Base-by-base conservation (phyloP, 495 filamentous ascomycete genomes). In the Neurospora discreta region DNA sequence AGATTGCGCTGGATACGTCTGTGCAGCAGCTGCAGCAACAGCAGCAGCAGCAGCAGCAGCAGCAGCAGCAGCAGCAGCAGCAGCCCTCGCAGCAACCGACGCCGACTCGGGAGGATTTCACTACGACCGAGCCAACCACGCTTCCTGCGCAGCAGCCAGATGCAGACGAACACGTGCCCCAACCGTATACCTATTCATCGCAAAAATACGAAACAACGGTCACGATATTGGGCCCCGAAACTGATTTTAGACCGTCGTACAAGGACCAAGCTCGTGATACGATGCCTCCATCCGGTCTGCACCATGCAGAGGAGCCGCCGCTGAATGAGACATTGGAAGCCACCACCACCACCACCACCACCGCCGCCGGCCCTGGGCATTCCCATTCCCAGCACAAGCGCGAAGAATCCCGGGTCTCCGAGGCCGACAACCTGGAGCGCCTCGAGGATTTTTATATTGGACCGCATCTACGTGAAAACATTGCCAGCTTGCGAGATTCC, bases 161-260 rank as follows among this genome's bases (percentile, higher is more conserved):
- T 18, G 75, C 73, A 44, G 79, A 80, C 26, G 80, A 79, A 70
- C 84, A 84, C 67, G 80, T 81, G 68, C 79, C 77, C 44, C 78
- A 76, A 68, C 82, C 83, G 40, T 81, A 75, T 69, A 75, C 74
- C 11, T 78, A 76, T 68, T 72, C 78, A 16, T 77, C 82, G 26
- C 73, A 77, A 18, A 73, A 74, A 65, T 80, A 81, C 60, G 75
- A 78, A 73, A 85, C 81, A 20, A 85, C 83, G 68, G 79, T 85
- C 68, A 85, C 82, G 23, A 83, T 83, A 23, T 73, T 85, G 69
- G 82, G 82, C 15, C 81, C 79, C 44, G 82, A 78, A 46, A 74
- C 75, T 72, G 81, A 82, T 75, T 84, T 83, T 71, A 70, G 69
- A 68, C 75, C 81, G 71, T 76, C 78, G 44, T 68, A 76, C 72